phyloP scores from a whole-genome alignment of 2,329 filamentous ascomycete genomes.

The Fusarium nanum region DNA sequence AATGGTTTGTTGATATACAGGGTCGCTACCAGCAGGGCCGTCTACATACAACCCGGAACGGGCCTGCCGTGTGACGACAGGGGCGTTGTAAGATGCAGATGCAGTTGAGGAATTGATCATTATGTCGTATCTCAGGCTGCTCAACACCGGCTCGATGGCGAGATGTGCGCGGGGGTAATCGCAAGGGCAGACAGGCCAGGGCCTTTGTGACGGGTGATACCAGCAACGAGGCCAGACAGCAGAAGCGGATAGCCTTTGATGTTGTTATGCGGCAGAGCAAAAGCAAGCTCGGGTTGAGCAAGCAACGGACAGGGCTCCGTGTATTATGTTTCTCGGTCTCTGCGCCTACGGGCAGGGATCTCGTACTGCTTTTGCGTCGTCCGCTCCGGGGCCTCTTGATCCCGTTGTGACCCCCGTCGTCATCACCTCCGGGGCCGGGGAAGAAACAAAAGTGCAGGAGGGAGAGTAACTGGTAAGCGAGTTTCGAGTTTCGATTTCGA shows the following conservation, averaged over 20 bases:
- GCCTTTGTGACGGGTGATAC: slow-evolving; percentile 40
- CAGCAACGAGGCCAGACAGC: slow-evolving; percentile 10
- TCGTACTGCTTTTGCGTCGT: slow-evolving; percentile 34
- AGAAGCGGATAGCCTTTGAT: slow-evolving; percentile 28
- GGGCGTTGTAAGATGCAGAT: slow-evolving; percentile 13
- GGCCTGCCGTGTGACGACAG: slow-evolving; percentile 32
- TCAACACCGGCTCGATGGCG: slow-evolving; percentile 36
- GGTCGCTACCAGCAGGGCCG: slow-evolving; percentile 34
- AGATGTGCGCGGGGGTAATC: slow-evolving; percentile 35
- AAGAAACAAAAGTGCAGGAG: slow-evolving; percentile 8
- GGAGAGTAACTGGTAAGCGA: slow-evolving; percentile 9
- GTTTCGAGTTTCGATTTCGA: background rate
- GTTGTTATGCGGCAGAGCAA: slow-evolving; percentile 36
- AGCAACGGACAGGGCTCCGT: slow-evolving; percentile 45
- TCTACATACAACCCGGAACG: slow-evolving; percentile 27
- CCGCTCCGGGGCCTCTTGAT: slow-evolving; percentile 37
- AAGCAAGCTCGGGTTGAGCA: slow-evolving; percentile 44
- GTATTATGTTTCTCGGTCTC: slow-evolving; percentile 39
- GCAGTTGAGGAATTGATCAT: slow-evolving; percentile 31
- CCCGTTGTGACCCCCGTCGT: slow-evolving; percentile 40
- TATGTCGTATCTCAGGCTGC: slow-evolving; percentile 24
- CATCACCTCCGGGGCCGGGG: slow-evolving; percentile 38
- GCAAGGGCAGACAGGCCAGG: slow-evolving; percentile 22
- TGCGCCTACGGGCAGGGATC: slow-evolving; percentile 36
- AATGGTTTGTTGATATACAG: slow-evolving; percentile 36